phyloP scores from a whole-genome alignment of 169 alveolate species.

The Cryptosporidium ryanae region DNA sequence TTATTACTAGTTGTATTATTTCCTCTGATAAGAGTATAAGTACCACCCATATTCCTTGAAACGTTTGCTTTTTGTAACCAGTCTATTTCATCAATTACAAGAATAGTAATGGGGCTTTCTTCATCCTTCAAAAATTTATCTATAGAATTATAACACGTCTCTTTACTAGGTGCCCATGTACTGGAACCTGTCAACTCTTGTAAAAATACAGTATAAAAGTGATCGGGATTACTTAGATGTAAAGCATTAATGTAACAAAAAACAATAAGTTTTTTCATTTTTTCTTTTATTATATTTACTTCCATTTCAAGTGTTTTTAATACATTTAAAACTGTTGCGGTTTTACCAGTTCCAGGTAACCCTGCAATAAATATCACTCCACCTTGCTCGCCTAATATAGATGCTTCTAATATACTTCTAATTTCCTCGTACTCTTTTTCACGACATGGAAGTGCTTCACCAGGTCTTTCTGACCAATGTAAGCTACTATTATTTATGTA shows the following conservation, averaged over 20 bases:
- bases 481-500: neutral
- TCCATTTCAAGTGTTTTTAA: conserved; percentile 72
- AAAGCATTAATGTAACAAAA: conserved; percentile 80
- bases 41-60: neutral
- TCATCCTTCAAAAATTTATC: conserved; percentile 28
- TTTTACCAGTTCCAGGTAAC: conserved; percentile 84
- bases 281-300: conserved; percentile 16
- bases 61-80: conserved; percentile 47
- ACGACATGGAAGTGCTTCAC: conserved; percentile 77
- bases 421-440: conserved; percentile 77
- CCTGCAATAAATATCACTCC: conserved; percentile 81
- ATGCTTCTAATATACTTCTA: conserved; percentile 49
- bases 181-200: conserved; percentile 75
- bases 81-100: conserved; percentile 66
- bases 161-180: conserved; percentile 71
- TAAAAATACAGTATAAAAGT: conserved; percentile 75
- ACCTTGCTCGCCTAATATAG: conserved; percentile 76
- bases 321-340: conserved; percentile 79
- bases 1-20: too few relatives aligned
- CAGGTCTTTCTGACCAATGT: conserved; percentile 62
- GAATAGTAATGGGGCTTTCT: conserved; percentile 50
- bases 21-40: too few relatives aligned
- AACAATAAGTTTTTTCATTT: conserved; percentile 21
- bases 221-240: conserved; percentile 78
- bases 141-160: conserved; percentile 39